phyloP scores from a whole-genome alignment of 371 early-diverging fungal species.

The Lichtheimia corymbifera region DNA sequence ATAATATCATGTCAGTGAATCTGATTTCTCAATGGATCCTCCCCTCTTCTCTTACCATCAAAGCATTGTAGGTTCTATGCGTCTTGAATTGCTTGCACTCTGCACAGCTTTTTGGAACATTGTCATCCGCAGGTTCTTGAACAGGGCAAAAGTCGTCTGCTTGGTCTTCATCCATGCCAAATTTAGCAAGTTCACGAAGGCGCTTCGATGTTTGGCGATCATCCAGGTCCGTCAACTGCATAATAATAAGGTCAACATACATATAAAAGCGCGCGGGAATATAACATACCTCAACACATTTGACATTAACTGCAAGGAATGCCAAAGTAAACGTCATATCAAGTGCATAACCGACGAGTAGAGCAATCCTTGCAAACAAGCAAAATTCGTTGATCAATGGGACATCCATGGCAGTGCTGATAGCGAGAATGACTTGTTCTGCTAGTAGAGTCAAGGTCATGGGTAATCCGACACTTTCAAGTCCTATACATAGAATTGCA shows the following conservation, averaged over 20 bases:
- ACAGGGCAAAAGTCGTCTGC: slow-evolving; percentile 26
- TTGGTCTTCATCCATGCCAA: slow-evolving; percentile 19
- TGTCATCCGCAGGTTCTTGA: slow-evolving; percentile 21
- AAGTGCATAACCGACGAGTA: slow-evolving; percentile 69
- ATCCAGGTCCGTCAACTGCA: slow-evolving; percentile 30
- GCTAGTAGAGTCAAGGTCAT: slow-evolving; percentile 61
- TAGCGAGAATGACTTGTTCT: slow-evolving; percentile 53
- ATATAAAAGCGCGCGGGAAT: background rate
- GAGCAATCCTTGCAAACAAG: slow-evolving; percentile 60
- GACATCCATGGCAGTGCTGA: slow-evolving; percentile 57
- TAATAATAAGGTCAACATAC: background rate
- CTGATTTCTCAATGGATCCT: background rate
- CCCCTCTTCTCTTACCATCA: slow-evolving; percentile 21
- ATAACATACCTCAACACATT: slow-evolving; percentile 62
- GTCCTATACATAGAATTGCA: slow-evolving; percentile 24
- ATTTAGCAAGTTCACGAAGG: slow-evolving; percentile 23
- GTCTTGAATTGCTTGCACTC: slow-evolving; percentile 36
- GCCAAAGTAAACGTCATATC: slow-evolving; percentile 75
- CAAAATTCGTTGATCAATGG: slow-evolving; percentile 73
- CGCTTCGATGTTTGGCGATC: slow-evolving; percentile 31
- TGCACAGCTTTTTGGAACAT: slow-evolving; percentile 16
- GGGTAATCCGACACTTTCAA: slow-evolving; percentile 61
- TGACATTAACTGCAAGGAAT: slow-evolving; percentile 75
- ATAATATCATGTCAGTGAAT: background rate
- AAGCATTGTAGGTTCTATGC: slow-evolving; percentile 27